Conservation (phyloP, 495 filamentous ascomycete species). For the Penicillium paradoxum region DNA sequence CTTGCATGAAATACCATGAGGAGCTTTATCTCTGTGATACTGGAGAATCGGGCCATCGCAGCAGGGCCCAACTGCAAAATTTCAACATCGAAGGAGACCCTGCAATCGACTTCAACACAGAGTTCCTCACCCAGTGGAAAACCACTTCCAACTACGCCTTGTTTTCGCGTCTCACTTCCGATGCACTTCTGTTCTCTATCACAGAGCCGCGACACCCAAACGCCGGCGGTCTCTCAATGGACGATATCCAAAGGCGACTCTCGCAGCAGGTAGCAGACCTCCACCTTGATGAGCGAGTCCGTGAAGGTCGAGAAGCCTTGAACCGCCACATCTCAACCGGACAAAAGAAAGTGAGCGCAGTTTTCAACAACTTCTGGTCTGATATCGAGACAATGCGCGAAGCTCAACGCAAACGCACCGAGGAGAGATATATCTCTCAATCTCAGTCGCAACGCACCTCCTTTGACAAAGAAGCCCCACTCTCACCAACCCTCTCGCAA, state of each 20-base stretch:
- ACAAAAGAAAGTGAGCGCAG: slow-evolving; percentile 73
- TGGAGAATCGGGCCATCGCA: slow-evolving; percentile 27
- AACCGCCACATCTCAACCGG: slow-evolving; percentile 77
- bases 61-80: slow-evolving; percentile 32
- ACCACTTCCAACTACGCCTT: slow-evolving; percentile 84
- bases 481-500: slow-evolving; percentile 18
- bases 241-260: slow-evolving; percentile 87
- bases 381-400: slow-evolving; percentile 86
- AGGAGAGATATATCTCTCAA: slow-evolving; percentile 49
- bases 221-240: slow-evolving; percentile 89
- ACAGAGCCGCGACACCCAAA: slow-evolving; percentile 89
- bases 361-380: slow-evolving; percentile 81
- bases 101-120: slow-evolving; percentile 68
- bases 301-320: slow-evolving; percentile 69
- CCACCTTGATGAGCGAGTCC: slow-evolving; percentile 80
- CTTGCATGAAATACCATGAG: slow-evolving; percentile 82
- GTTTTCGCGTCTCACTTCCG: slow-evolving; percentile 69
- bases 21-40: slow-evolving; percentile 49
- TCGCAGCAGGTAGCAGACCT: slow-evolving; percentile 84
- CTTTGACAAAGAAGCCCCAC: slow-evolving; percentile 26
- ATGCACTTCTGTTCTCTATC: slow-evolving; percentile 88
- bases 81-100: slow-evolving; percentile 74
- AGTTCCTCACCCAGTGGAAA: slow-evolving; percentile 72
- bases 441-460: slow-evolving; percentile 33
- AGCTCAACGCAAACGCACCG: slow-evolving; percentile 65